phyloP scores from a whole-genome alignment of 2,329 filamentous ascomycete species.

The Fusarium torreyae region DNA sequence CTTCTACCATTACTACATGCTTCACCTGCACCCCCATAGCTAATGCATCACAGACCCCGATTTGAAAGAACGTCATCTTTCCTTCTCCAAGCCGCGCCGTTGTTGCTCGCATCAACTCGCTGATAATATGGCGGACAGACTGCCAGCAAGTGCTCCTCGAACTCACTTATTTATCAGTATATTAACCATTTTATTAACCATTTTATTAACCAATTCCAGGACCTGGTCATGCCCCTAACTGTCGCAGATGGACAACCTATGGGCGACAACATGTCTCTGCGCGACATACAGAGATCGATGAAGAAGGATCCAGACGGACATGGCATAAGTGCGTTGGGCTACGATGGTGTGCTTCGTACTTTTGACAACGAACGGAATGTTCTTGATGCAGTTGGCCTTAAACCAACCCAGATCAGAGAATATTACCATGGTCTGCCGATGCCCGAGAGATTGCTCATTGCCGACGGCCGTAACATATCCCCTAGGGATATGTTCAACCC shows the following conservation, averaged over 20 bases:
- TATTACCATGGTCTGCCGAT: neutral
- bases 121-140: neutral
- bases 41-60: neutral
- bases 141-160: neutral
- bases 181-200: too few species aligned
- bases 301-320: neutral
- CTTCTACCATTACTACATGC: too few species aligned
- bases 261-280: neutral
- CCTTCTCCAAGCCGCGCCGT: neutral
- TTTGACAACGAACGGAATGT: constrained; percentile 4
- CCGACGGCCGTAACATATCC: neutral
- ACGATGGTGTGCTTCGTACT: constrained; percentile 9
- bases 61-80: too few species aligned
- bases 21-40: neutral
- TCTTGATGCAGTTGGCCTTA: constrained; percentile 7
- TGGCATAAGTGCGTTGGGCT: constrained; percentile 4
- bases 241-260: neutral
- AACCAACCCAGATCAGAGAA: neutral
- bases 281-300: neutral
- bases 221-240: neutral
- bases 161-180: accelerated
- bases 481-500: neutral
- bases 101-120: neutral
- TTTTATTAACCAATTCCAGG: neutral
- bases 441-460: neutral